Base-by-base conservation (phyloP, 2,329 filamentous ascomycete species). In the Hortaea werneckii region DNA sequence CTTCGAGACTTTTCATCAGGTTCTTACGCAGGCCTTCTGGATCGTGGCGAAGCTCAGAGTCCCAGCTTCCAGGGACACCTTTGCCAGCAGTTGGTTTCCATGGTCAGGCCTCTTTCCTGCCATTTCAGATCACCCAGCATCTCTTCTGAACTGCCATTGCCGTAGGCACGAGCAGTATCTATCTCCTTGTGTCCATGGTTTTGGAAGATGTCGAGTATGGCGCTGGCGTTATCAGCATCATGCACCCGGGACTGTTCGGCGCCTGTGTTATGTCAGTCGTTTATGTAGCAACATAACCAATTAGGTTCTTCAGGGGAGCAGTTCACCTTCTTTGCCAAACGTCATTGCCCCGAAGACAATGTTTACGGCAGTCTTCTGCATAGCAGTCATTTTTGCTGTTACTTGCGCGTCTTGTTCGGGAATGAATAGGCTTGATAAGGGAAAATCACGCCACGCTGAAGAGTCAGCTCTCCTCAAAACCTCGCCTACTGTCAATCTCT, bases 1-100 rank as follows among this genome's bases (percentile, higher is more conserved):
- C 68, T 35, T 58, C 48, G 28, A 73, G 50, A 11, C 65, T 68
- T 7, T 61, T 56, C 29, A 54, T 46, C 5, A 73, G 47, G 3
- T 58, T 64, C 5, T 58, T 48, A 1, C 63, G 58, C 26, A 72
- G 50, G 38, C 63, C 58, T 1, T 60, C 58, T 0, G 63, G 56
- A 5, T 48, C 58, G 41, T 67, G 65, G 10, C 44, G 44, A 5
- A 50, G 40, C 11, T 49, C 42, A 34, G 29, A 39, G 45, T 52
- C 50, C 54, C 54, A 56, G 2, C 27, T 28, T 8, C 26, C 54
- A 29, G 39, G 56, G 45, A 30, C 42, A 9, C 40, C 20, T 30
- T 45, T 50, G 26, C 51, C 48, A 58, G 42, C 49, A 54, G 42
- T 63, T 63, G 12, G 59, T 60, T 40, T 58, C 57, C 45, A 61